Evolutionary conservation across 345 rosid genomes (phyloP).

Genomic region (Ailanthus altissimus): DNA sequence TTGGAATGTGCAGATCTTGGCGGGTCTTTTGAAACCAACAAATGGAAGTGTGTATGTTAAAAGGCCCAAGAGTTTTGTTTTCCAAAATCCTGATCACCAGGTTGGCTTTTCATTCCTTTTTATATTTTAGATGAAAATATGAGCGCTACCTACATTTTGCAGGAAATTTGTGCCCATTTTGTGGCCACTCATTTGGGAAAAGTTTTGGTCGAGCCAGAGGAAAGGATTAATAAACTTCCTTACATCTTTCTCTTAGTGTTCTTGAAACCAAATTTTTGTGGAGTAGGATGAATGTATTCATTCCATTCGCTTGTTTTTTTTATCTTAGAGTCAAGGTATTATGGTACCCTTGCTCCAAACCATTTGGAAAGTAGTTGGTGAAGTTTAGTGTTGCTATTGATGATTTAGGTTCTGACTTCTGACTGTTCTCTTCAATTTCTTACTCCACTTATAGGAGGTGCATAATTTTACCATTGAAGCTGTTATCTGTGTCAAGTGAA

Average conservation of each 20-base stretch:
- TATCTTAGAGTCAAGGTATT: neutral
- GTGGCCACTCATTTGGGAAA: neutral
- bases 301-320: neutral
- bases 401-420: conserved; percentile 1
- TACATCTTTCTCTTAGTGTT: neutral
- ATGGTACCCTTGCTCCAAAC: neutral
- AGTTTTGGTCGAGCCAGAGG: neutral
- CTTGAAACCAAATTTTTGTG: neutral
- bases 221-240: neutral
- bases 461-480: neutral
- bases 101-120: conserved; percentile 32
- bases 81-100: conserved; percentile 97
- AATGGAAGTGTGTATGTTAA: conserved; percentile 55
- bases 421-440: neutral
- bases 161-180: neutral
- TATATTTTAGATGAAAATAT: neutral
- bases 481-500: neutral
- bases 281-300: neutral
- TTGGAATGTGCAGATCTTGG: conserved; percentile 63
- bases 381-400: neutral
- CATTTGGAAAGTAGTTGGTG: neutral
- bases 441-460: neutral
- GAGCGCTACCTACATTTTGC: neutral
- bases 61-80: conserved; percentile 79
- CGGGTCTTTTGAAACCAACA: conserved; percentile 80